Percentiles rank a stretch among this genome's conserved stretches.
phyloP scores from a whole-genome alignment of 768 basidiomycete genomes.

The Tephrocybe sp. region DNA sequence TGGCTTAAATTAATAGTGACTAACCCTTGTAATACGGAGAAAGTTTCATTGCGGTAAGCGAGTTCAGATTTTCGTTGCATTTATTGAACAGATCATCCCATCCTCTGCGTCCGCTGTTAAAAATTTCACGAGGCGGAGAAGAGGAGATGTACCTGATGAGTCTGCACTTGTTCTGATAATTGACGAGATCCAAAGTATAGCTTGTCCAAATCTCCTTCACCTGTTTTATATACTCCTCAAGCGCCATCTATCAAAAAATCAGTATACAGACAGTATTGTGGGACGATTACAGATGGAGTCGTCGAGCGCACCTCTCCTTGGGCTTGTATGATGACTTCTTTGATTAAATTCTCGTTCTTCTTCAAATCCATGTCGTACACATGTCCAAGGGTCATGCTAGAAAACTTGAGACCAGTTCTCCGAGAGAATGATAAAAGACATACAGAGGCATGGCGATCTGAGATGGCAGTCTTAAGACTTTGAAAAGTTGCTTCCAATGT shows the following conservation, averaged over 20 bases:
- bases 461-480: slow-evolving; percentile 70
- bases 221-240: slow-evolving; percentile 93
- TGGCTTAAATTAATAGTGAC: slow-evolving; percentile 9
- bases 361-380: slow-evolving; percentile 97
- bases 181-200: slow-evolving; percentile 93
- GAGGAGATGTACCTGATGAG: slow-evolving; percentile 66
- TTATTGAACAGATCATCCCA: slow-evolving; percentile 98
- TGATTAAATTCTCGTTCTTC: slow-evolving; percentile 86
- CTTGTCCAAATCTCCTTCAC: slow-evolving; percentile 97
- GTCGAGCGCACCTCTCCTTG: slow-evolving; percentile 78
- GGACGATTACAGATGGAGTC: slow-evolving; percentile 5
- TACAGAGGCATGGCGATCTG: slow-evolving; percentile 77
- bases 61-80: slow-evolving; percentile 96
- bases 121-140: slow-evolving; percentile 2
- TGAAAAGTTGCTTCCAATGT: slow-evolving; percentile 98
- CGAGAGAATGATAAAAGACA: slow-evolving; percentile 18
- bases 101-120: slow-evolving; percentile 48
- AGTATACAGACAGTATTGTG: slow-evolving; percentile 17
- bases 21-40: slow-evolving; percentile 97
- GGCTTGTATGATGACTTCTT: slow-evolving; percentile 94
- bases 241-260: slow-evolving; percentile 66
- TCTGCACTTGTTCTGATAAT: slow-evolving; percentile 98
- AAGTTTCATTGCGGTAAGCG: slow-evolving; percentile 93
- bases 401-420: slow-evolving; percentile 5
- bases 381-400: slow-evolving; percentile 86